Base-by-base conservation (phyloP, 495 filamentous ascomycete species). In the Podospora sp. region DNA sequence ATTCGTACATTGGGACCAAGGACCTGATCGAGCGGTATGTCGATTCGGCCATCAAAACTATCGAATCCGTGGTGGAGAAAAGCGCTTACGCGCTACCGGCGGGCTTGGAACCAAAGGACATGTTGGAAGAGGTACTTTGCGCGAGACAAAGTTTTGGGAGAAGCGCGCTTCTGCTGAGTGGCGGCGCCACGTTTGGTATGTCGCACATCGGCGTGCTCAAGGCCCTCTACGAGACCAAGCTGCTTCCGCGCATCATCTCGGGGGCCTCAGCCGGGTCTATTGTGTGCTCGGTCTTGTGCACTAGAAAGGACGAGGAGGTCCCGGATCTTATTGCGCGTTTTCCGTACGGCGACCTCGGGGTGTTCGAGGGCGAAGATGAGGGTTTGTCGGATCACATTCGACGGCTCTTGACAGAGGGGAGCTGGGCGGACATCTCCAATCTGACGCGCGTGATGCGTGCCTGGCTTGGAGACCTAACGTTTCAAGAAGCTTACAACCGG, bases 181-280 rank as follows among this genome's bases (percentile, higher is more conserved):
- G 94, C 18, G 94, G 94, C 9, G 94, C 90, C 0, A 97, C 93
- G 0, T 94, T 97, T 76, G 94, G 94, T 26, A 97, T 98, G 94
- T 91, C 91, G 57, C 94, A 98, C 76, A 90, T 97, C 67, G 94
- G 94, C 1, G 94, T 97, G n/a, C 79, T 97, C 68, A 96, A 97
- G 71, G 84, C 90, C 6, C 84, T 98, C 18, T 93, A 86, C 74
- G 87, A 96, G 73, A 80, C 85, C 18, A 85, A 85, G 0, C 81
- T 97, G 3, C 85, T 97, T 1, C 94, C 94, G 8, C 88, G 93
- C 21, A 95, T 98, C 73, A 94, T 98, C 63, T 97, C 93, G 0
- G 94, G 94, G 7, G 91, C 94, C 0, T 97, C 93, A 0, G 94
- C 94, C 2, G 94, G 94, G n/a, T 94, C 92, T 67, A 97, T 98